Conservation (phyloP, 257 asterid species). For the Nicotiana benthamiana region DNA sequence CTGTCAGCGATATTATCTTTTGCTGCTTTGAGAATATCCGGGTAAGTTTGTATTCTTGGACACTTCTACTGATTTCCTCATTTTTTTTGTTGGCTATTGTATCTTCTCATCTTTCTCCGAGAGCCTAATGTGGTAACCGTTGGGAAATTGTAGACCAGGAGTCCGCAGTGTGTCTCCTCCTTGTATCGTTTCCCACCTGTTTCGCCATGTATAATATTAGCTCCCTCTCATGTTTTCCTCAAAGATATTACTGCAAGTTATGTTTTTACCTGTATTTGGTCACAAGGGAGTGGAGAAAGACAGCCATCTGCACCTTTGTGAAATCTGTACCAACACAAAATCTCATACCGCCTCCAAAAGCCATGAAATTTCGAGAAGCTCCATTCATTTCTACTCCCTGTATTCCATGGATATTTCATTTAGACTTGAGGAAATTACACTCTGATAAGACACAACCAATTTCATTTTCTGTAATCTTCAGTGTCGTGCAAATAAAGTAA, state of each 20-base stretch:
- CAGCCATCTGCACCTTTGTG: conserved; percentile 84
- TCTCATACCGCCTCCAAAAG: conserved; percentile 92
- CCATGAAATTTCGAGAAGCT: conserved; percentile 91
- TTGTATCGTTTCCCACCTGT: conserved; percentile 53
- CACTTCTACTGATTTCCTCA: not conserved
- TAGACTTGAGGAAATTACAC: not conserved
- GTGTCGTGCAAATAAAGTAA: not conserved
- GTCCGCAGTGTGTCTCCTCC: conserved; percentile 78
- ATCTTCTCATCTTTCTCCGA: conserved; percentile 27
- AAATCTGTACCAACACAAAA: conserved; percentile 91
- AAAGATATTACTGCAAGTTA: not conserved
- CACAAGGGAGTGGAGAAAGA: conserved; percentile 66
- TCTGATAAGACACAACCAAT: not conserved
- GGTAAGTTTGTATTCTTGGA: conserved; percentile 1
- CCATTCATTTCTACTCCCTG: conserved; percentile 66
- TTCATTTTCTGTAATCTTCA: not conserved
- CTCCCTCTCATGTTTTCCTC: conserved; percentile 7
- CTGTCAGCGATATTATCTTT: conserved; percentile 1
- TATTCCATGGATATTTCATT: not conserved
- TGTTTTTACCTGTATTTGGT: conserved; percentile 72
- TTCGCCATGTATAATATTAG: conserved; percentile 8
- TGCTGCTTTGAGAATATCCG: conserved; percentile 6
- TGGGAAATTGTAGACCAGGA: conserved; percentile 86
- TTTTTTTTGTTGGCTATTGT: conserved; percentile 5
- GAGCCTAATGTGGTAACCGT: conserved; percentile 53